phyloP scores from a whole-genome alignment of 805 yeast genomes.

The Ogataea populi-albae region DNA sequence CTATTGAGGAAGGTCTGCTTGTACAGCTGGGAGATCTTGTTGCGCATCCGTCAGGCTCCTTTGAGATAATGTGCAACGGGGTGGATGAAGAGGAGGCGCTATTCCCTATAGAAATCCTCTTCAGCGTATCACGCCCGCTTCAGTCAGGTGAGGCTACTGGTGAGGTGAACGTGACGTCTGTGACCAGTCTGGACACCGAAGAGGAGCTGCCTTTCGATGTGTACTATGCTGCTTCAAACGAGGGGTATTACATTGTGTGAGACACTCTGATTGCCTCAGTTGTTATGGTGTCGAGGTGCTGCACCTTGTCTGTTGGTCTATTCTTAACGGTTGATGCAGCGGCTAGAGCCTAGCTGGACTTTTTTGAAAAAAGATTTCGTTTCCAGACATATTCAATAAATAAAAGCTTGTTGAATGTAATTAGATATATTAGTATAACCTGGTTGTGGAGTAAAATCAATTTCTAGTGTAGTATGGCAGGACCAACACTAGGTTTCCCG shows the following conservation, averaged over 20 bases:
- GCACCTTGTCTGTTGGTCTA: too few relatives aligned
- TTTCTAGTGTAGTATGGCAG: too few relatives aligned
- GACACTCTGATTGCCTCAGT: too few relatives aligned
- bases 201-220: constrained; percentile 68
- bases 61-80: constrained; percentile 75
- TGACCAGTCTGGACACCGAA: constrained; percentile 46
- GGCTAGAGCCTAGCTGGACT: too few relatives aligned
- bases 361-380: too few relatives aligned
- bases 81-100: constrained; percentile 70
- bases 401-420: too few relatives aligned
- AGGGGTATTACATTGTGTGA: constrained; percentile 55
- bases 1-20: constrained; percentile 65
- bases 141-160: constrained; percentile 38
- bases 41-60: constrained; percentile 58
- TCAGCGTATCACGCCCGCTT: constrained; percentile 39
- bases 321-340: too few relatives aligned
- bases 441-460: too few relatives aligned
- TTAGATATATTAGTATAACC: too few relatives aligned
- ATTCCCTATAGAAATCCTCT: constrained; percentile 81
- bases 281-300: too few relatives aligned
- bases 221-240: constrained; percentile 54
- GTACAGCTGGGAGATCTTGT: constrained; percentile 58
- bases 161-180: constrained; percentile 64
- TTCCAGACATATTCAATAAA: too few relatives aligned
- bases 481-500: too few relatives aligned